Conservation (phyloP, 352 stramenopile genomes). For the Blastocystis sp. region DNA sequence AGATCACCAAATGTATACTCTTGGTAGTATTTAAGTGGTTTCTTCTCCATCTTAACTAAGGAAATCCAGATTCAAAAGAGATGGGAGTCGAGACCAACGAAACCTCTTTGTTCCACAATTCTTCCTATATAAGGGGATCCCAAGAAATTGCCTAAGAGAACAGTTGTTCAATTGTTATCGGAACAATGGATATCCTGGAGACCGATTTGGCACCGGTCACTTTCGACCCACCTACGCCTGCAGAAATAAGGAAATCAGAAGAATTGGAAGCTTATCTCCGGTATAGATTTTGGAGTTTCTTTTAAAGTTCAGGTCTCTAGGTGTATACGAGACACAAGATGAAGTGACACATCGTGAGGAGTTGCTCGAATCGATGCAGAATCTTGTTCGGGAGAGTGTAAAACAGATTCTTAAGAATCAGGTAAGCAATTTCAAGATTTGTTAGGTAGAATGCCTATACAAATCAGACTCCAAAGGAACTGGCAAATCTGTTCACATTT, state of each 20-base stretch:
- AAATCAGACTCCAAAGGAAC: constrained; percentile 72
- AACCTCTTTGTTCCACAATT: neutral
- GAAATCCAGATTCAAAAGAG: no score
- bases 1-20: neutral
- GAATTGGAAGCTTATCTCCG: constrained; percentile 35
- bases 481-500: constrained; percentile 80
- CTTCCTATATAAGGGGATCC: neutral
- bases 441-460: constrained; percentile 70
- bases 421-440: constrained; percentile 73
- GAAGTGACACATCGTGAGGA: constrained; percentile 75
- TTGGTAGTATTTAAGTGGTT: constrained; percentile 56
- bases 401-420: constrained; percentile 72
- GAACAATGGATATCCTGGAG: constrained; percentile 35
- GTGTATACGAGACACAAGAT: constrained; percentile 78
- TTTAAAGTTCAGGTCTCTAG: neutral
- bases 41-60: constrained; percentile 21
- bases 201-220: constrained; percentile 1
- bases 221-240: constrained; percentile 5
- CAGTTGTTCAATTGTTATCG: no score
- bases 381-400: constrained; percentile 78
- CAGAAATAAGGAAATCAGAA: constrained; percentile 1
- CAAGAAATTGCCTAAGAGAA: no score
- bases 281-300: neutral
- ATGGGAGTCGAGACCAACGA: neutral
- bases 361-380: constrained; percentile 76